Evolutionary conservation across 2,329 filamentous ascomycete species (phyloP), one percentile per base, ranked within the genome.

Genomic region (Ilyonectria sp.): DNA sequence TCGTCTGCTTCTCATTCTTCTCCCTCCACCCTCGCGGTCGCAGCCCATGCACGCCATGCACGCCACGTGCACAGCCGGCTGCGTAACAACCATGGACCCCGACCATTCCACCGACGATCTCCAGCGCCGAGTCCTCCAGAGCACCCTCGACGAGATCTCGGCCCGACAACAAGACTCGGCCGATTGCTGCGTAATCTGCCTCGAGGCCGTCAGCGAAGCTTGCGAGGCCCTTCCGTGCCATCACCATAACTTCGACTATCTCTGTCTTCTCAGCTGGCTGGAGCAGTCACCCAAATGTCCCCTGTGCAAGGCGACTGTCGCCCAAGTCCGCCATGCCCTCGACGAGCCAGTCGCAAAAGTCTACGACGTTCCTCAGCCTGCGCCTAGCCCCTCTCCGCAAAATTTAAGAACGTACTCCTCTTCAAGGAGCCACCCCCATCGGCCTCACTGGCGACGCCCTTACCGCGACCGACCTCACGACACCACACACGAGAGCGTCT

Each of bases 191-290:
- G 94, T 97, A 70, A 96, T 98, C 79, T 98, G 95, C 80, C 90
- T 98, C 68, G 93, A 95, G 63, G 77, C 83, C 60, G 86, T 97
- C 75, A 89, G 90, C 10, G 93, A 96, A 74, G 82, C 89, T 59
- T 94, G 93, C 69, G 85, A 91, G 57, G 89, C 93, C 8, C 83
- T 87, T 21, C 94, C 95, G 8, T 98, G 95, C 84, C 87, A 89
- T 47, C 95, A 98, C 83, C 82, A 85, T 64, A 90, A 91, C 72
- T 97, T 97, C 78, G 94, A 98, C 83, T 97, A 94, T 77, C 79
- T 94, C 13, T 98, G 95, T 79, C 87, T 97, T 6, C 82, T 91
- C 23, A 94, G 87, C 80, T 98, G 95, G 95, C 84, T 97, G 6
- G 87, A 94, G 72, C 85, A 92, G 70, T 88, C 89, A 10, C 85